A percentile compares a stretch with the other conserved stretches of the same genome.
Evolutionary conservation across 1,284 basidiomycete species (phyloP).

Genomic region (Coriolopsis trogii): DNA sequence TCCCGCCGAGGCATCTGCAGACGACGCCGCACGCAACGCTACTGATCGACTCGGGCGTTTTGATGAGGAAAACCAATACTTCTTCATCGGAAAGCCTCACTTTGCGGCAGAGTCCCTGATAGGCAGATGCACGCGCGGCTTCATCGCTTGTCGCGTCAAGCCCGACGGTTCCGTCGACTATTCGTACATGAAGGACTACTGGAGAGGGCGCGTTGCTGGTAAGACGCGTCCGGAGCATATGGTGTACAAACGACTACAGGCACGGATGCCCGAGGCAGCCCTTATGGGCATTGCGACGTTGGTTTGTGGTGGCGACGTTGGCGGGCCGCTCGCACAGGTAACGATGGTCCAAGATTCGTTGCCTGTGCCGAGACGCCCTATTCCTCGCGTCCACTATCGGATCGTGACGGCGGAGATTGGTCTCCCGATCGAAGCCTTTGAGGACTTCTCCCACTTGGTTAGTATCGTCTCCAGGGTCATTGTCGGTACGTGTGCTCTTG

Average conservation of each 20-base stretch:
- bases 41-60: no score
- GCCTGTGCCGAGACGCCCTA: no score
- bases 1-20: no score
- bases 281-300: background rate
- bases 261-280: no score
- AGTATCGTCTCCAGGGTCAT: constrained; percentile 3
- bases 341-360: background rate
- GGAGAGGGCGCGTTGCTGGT: constrained; percentile 1
- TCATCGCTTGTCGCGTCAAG: background rate
- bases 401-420: constrained; percentile 15
- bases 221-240: constrained; percentile 6
- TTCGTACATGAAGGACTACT: constrained; percentile 7
- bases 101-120: background rate
- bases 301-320: constrained; percentile 12
- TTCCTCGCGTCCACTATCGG: constrained; percentile 14
- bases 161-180: constrained; percentile 38
- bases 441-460: constrained; percentile 5
- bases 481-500: background rate
- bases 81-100: background rate
- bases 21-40: background rate
- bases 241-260: constrained; percentile 1
- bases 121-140: background rate
- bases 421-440: constrained; percentile 4
- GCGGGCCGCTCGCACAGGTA: background rate
- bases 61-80: background rate